These are phyloP conservation scores for Ceratobasidium sp. DNA, from an alignment of 1,284 basidiomycete species.

Conservation along the genomic window DNA sequence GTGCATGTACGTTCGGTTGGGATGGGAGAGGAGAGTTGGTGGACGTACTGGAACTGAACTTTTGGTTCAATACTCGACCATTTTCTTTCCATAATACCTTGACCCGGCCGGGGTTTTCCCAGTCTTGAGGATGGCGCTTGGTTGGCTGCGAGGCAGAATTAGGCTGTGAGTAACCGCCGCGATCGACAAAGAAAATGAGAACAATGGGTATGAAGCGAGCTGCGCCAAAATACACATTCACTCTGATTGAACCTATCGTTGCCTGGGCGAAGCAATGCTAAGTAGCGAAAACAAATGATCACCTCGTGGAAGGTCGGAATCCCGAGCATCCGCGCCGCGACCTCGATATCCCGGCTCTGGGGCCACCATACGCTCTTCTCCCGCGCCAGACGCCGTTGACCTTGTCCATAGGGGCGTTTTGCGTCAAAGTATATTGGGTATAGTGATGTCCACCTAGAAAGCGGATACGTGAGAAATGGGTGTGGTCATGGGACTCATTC, in stretches of 20 bases:
- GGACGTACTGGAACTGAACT: conserved; percentile 83
- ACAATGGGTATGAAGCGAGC: background rate
- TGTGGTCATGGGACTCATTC: conserved; percentile 22
- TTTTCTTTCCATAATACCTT: conserved; percentile 92
- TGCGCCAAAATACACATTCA: background rate
- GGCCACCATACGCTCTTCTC: conserved; percentile 93
- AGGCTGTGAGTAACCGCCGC: conserved; percentile 5
- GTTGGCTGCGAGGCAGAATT: conserved; percentile 58
- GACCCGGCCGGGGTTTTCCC: conserved; percentile 95
- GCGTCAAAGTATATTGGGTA: conserved; percentile 99
- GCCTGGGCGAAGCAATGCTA: conserved; percentile 1
- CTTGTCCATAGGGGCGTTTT: conserved; percentile 86
- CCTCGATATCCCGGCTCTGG: conserved; percentile 89
- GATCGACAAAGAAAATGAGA: background rate
- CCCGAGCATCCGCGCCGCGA: conserved; percentile 82
- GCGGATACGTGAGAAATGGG: conserved; percentile 36
- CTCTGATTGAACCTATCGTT: background rate
- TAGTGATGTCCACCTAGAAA: conserved; percentile 87
- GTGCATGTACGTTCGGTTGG: conserved; percentile 35
- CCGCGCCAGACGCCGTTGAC: conserved; percentile 84
- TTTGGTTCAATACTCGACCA: conserved; percentile 75
- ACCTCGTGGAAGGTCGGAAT: conserved; percentile 89
- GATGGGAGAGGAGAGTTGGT: background rate
- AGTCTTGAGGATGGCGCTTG: conserved; percentile 93
- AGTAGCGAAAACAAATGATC: conserved; percentile 46